A percentile compares a stretch with the other conserved stretches of the same genome.
phyloP scores from a whole-genome alignment of 1,284 basidiomycete genomes.

The Ustanciosporium gigantosporum region DNA sequence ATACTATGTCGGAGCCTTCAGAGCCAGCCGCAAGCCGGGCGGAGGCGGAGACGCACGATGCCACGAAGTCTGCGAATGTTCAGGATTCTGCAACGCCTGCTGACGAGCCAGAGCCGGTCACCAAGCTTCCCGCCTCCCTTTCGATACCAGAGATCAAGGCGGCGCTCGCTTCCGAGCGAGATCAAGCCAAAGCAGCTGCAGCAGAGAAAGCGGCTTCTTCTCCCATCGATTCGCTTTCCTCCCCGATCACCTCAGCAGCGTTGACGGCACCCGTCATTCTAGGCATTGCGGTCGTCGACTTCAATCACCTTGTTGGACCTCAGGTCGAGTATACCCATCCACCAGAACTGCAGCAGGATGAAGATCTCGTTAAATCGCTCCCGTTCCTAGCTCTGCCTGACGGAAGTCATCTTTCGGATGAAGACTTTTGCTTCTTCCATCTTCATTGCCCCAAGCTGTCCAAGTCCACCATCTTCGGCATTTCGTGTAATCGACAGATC shows the following conservation, averaged over 20 bases:
- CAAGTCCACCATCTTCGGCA: constrained; percentile 41
- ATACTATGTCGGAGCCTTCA: too few relatives aligned
- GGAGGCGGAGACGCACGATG: too few relatives aligned
- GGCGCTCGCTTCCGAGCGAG: constrained; percentile 25
- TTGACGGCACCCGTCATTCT: constrained; percentile 37
- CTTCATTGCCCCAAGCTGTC: constrained; percentile 63
- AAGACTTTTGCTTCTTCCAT: constrained; percentile 98
- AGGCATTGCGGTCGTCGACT: constrained; percentile 58
- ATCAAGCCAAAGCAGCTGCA: constrained; percentile 18
- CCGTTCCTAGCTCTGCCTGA: constrained; percentile 98
- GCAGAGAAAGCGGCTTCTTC: not conserved
- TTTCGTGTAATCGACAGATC: constrained; percentile 84
- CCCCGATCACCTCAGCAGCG: not conserved
- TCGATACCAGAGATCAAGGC: constrained; percentile 37
- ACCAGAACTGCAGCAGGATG: constrained; percentile 43
- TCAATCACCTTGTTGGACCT: constrained; percentile 59
- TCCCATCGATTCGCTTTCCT: not conserved
- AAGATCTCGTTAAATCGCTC: constrained; percentile 65
- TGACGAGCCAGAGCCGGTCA: too few relatives aligned
- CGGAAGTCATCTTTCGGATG: constrained; percentile 87
- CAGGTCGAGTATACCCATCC: constrained; percentile 58
- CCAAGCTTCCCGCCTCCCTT: too few relatives aligned
- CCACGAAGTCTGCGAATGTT: too few relatives aligned
- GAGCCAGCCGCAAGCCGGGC: too few relatives aligned
- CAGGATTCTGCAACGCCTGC: too few relatives aligned